These are phyloP conservation scores for Thermomucor indicae-seudaticae DNA, from an alignment of 371 early-diverging fungal species.

Conservation along the genomic window DNA sequence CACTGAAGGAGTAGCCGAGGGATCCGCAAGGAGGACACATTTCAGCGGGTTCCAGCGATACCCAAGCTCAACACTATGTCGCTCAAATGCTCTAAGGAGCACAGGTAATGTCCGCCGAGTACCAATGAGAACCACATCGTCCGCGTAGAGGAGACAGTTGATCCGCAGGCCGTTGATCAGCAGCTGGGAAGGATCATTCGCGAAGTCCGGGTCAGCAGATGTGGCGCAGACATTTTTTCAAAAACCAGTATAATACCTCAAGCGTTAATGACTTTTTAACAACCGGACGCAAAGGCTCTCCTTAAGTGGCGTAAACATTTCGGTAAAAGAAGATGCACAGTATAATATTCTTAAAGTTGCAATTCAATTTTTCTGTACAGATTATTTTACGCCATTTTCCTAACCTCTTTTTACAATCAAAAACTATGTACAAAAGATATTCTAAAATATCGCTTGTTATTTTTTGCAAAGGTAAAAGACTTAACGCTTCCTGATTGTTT, in stretches of 20 bases:
- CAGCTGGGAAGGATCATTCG: background rate
- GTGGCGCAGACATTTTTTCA: no score
- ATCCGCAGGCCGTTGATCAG: background rate
- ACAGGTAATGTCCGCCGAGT: constrained; percentile 1
- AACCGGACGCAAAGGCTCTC: no score
- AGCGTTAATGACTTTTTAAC: no score
- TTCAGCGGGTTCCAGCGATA: constrained; percentile 29
- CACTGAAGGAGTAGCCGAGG: background rate
- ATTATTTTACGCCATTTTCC: no score
- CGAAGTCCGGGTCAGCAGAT: background rate
- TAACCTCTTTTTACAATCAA: no score
- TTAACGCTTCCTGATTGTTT: constrained; percentile 13
- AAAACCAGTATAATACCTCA: no score
- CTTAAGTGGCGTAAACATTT: constrained; percentile 3
- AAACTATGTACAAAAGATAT: background rate
- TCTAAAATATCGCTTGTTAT: background rate
- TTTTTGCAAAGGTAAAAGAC: background rate
- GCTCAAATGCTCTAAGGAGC: constrained; percentile 10
- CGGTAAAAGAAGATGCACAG: background rate
- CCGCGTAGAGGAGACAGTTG: constrained; percentile 21
- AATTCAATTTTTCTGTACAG: no score
- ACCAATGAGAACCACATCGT: constrained; percentile 27
- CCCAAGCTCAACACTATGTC: constrained; percentile 12
- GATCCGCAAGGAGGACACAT: constrained; percentile 14
- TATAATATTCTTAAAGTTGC: no score